Conservation (phyloP, 768 basidiomycete species). For the Filobasidium floriforme region DNA sequence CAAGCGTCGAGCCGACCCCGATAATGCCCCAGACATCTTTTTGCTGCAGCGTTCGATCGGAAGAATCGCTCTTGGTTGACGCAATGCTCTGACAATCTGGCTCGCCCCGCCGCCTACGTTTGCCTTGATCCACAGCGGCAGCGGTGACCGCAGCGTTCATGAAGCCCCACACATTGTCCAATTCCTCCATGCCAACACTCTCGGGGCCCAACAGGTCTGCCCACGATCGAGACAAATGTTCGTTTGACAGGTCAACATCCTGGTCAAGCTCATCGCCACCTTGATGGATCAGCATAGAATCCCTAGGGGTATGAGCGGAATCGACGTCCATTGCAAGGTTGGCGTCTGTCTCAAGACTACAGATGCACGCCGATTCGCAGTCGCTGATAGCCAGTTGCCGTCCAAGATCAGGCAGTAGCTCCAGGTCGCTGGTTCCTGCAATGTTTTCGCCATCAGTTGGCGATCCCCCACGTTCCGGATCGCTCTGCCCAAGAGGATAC, state of each 20-base stretch:
- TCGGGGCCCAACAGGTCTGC: conserved; percentile 16
- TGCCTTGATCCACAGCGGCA: neutral
- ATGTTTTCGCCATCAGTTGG: neutral
- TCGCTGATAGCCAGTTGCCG: neutral
- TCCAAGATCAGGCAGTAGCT: neutral
- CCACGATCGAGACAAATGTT: neutral
- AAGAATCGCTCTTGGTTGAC: neutral
- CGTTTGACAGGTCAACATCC: neutral
- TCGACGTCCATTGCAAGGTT: neutral
- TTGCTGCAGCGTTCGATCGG: neutral
- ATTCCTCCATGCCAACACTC: conserved; percentile 17
- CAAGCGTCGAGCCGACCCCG: conserved; percentile 8
- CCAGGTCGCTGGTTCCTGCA: neutral
- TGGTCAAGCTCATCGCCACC: too few species aligned
- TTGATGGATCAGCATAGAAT: too few species aligned
- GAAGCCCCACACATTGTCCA: conserved; percentile 18
- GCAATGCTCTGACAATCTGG: neutral
- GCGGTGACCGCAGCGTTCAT: neutral
- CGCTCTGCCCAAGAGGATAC: neutral
- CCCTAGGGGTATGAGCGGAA: neutral
- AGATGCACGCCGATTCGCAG: conserved; percentile 3
- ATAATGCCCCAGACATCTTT: conserved; percentile 12
- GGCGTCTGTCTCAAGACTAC: neutral
- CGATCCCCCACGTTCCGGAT: neutral
- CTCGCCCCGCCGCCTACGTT: neutral